Evolutionary conservation across 352 stramenopile genomes (phyloP), one percentile per base, ranked within the genome.

Genomic region (Pythium scleroteichum): DNA sequence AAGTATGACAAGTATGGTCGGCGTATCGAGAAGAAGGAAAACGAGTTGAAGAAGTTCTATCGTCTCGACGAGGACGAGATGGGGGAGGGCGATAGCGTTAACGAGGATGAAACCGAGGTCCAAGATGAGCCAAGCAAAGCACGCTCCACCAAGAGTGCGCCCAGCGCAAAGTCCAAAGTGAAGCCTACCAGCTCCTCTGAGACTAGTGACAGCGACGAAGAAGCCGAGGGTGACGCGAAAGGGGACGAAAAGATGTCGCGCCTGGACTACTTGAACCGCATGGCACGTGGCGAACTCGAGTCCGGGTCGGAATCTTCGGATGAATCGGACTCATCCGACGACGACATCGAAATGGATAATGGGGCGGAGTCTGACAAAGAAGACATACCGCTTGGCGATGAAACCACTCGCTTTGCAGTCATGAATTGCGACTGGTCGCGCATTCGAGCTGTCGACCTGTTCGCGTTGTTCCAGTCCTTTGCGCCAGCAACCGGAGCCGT

Each of bases 351-450:
- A 10, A 64, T 78, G 20, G 75, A 71, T 13, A 72, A 64, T 6
- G 73, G 78, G 6, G 52, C 76, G 12, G 68, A 76, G n/a, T 64
- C 82, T 0, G 71, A 87, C 59, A 66, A 83, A 27, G 84, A 94
- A 55, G 82, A 94, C 33, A 93, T 94, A 50, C 87, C 80, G 8
- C 67, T 95, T 35, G 87, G 82, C 32, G 88, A 92, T 3, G 85
- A 88, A 48, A 97, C 92, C 12, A 92, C 82, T 50, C 82, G 85
- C 17, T 90, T 99, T 40, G 96, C 95, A 0, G 78, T 99, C 20
- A 84, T 97, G 49, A 98, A 98, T 73, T 95, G 96, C 60, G 96
- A 99, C 79, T 99, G 97, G 97, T 87, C 92, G 35, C 79, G 97
- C 57, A 93, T 99, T 51, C 90, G 92, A 40, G 95, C 97, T 3